These are phyloP conservation scores for Xylariales sp. DNA, from an alignment of 2,329 filamentous ascomycete species.

Conservation along the genomic window DNA sequence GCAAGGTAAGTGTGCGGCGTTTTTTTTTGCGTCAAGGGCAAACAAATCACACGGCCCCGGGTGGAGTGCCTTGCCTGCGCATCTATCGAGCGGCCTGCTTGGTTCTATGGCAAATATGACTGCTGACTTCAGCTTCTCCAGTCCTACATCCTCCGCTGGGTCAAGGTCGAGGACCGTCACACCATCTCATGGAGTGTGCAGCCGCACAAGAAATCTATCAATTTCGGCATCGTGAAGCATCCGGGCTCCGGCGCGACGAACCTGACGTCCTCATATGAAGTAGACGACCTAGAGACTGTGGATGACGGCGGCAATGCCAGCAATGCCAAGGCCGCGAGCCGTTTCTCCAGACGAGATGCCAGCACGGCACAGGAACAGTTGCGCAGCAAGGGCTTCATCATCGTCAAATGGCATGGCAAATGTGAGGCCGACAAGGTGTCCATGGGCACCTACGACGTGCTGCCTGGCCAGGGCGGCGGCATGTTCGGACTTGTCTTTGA, in stretches of 20 bases:
- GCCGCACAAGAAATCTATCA: constrained; percentile 96
- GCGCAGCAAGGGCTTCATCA: constrained; percentile 62
- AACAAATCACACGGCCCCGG: no score
- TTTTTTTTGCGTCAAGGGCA: no score
- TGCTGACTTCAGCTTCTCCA: constrained; percentile 29
- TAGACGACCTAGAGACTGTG: constrained; percentile 39
- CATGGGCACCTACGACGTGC: constrained; percentile 82
- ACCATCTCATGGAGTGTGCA: constrained; percentile 98
- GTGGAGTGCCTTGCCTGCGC: no score
- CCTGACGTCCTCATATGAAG: constrained; percentile 31
- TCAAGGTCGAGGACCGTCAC: constrained; percentile 82
- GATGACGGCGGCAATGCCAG: constrained; percentile 39
- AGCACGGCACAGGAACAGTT: constrained; percentile 59
- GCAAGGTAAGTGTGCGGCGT: constrained; percentile 83
- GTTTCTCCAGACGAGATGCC: constrained; percentile 52
- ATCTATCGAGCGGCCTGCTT: not conserved
- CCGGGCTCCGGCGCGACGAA: constrained; percentile 65
- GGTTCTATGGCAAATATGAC: not conserved
- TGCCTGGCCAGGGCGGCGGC: constrained; percentile 68
- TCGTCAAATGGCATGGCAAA: constrained; percentile 84
- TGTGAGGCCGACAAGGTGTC: constrained; percentile 95
- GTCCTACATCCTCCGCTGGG: constrained; percentile 98
- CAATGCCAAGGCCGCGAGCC: constrained; percentile 23
- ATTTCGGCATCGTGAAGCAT: constrained; percentile 97
- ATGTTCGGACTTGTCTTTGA: constrained; percentile 98